phyloP scores from a whole-genome alignment of 495 filamentous ascomycete genomes.

The Immersiella caudata region DNA sequence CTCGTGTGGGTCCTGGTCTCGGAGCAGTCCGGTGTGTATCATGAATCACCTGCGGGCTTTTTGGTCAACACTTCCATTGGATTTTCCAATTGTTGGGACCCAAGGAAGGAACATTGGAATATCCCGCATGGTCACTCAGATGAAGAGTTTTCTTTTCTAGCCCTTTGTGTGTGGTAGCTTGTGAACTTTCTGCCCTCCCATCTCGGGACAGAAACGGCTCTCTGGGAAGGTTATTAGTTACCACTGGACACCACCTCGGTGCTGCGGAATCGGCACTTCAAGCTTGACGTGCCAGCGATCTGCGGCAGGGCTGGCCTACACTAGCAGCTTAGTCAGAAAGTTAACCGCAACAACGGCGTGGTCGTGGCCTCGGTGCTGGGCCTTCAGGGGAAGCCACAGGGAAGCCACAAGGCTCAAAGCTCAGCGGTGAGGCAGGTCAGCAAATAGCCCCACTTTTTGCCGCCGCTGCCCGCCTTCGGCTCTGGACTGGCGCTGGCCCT shows the following conservation, averaged over 20 bases:
- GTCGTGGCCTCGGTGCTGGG: neutral
- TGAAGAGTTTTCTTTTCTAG: neutral
- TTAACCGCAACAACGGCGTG: neutral
- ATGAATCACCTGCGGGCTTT: constrained; percentile 1
- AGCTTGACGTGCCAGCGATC: neutral
- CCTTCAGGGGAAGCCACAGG: neutral
- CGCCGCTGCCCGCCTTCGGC: constrained; percentile 16
- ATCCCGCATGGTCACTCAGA: neutral
- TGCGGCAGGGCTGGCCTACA: neutral
- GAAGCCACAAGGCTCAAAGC: neutral
- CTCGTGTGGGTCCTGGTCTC: neutral
- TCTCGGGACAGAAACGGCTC: neutral
- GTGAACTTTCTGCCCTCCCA: neutral
- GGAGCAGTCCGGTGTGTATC: neutral
- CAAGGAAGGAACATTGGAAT: neutral
- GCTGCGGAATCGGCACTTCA: neutral
- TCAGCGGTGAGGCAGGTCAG: neutral
- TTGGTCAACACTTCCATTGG: neutral
- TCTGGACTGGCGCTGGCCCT: neutral
- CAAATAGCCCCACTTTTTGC: constrained; percentile 7
- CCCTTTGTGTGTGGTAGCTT: neutral
- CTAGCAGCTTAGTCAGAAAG: neutral
- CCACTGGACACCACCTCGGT: neutral
- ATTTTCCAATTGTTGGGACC: neutral
- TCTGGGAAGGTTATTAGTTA: neutral